phyloP scores from a whole-genome alignment of 208 protist species.

The Porcisia hertigi region DNA sequence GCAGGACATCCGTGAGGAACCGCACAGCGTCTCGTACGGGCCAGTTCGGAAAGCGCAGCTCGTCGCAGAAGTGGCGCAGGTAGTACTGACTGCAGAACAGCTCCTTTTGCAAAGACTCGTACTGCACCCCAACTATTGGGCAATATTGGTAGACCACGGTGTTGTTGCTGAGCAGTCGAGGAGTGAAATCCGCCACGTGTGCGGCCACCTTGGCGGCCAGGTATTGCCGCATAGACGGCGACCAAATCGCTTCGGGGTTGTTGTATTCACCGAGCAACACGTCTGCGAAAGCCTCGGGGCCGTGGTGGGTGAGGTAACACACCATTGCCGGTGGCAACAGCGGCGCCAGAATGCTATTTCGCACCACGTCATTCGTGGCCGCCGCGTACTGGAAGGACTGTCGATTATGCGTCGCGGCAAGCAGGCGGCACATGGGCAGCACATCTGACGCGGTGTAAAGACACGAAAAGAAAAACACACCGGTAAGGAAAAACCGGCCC shows the following conservation, averaged over 20 bases:
- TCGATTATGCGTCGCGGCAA: conserved; percentile 81
- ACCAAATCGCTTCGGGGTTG: conserved; percentile 95
- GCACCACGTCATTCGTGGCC: conserved; percentile 57
- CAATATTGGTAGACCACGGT: conserved; percentile 91
- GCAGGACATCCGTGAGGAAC: conserved; percentile 88
- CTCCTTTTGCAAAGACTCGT: conserved; percentile 86
- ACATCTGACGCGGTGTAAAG: conserved; percentile 95
- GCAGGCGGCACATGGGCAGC: conserved; percentile 82
- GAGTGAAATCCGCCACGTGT: conserved; percentile 93
- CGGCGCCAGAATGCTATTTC: conserved; percentile 76
- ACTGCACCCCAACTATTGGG: conserved; percentile 91
- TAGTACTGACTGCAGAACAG: conserved; percentile 96
- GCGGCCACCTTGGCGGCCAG: conserved; percentile 91
- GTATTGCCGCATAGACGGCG: conserved; percentile 88
- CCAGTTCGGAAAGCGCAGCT: conserved; percentile 90
- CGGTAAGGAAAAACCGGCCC: conserved; percentile 89
- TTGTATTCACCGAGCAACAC: conserved; percentile 94
- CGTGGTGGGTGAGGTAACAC: conserved; percentile 93
- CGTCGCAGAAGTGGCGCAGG: conserved; percentile 94
- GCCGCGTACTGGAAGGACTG: conserved; percentile 81
- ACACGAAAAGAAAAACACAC: conserved; percentile 94
- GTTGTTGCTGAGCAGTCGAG: conserved; percentile 90
- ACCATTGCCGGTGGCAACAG: conserved; percentile 94
- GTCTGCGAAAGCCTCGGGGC: conserved; percentile 89
- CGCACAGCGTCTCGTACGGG: conserved; percentile 83